phyloP scores from a whole-genome alignment of 768 basidiomycete species.

The Boletus rubroflammeus region DNA sequence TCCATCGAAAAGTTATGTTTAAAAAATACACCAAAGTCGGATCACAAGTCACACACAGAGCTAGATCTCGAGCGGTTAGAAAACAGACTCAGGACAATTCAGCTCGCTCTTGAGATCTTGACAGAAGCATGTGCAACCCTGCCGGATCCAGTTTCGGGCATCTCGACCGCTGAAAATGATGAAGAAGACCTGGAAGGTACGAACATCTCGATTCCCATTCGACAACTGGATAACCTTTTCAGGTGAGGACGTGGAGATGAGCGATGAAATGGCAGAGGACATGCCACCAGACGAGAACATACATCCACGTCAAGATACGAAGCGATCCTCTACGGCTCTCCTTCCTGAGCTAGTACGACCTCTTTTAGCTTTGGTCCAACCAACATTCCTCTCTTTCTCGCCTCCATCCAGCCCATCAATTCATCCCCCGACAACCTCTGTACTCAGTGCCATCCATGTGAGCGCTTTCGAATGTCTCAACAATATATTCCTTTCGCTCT shows the following conservation, averaged over 20 bases:
- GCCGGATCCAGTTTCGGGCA: constrained; percentile 62
- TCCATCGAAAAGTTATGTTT: constrained; percentile 54
- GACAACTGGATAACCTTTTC: constrained; percentile 35
- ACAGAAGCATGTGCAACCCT: constrained; percentile 86
- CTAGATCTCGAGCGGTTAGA: constrained; percentile 73
- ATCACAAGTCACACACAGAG: constrained; percentile 70
- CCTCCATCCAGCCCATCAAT: constrained; percentile 63
- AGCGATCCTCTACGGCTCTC: constrained; percentile 32
- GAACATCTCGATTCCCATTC: not conserved
- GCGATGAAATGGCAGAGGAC: constrained; percentile 26
- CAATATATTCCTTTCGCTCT: constrained; percentile 79
- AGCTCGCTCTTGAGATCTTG: constrained; percentile 83
- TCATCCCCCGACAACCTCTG: constrained; percentile 88
- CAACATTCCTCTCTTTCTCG: constrained; percentile 79
- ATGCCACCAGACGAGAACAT: constrained; percentile 23
- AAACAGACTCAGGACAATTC: constrained; percentile 63
- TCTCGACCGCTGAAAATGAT: constrained; percentile 32
- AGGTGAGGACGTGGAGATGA: constrained; percentile 42
- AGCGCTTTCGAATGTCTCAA: constrained; percentile 86
- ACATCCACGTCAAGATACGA: constrained; percentile 20
- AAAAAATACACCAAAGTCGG: constrained; percentile 67
- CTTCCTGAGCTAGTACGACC: constrained; percentile 65
- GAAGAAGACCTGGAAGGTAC: constrained; percentile 38
- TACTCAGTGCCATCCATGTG: constrained; percentile 77
- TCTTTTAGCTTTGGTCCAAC: constrained; percentile 64